These are phyloP conservation scores for Saccharomycopsis capsularis DNA, from an alignment of 805 yeast genomes.

Conservation along the genomic window DNA sequence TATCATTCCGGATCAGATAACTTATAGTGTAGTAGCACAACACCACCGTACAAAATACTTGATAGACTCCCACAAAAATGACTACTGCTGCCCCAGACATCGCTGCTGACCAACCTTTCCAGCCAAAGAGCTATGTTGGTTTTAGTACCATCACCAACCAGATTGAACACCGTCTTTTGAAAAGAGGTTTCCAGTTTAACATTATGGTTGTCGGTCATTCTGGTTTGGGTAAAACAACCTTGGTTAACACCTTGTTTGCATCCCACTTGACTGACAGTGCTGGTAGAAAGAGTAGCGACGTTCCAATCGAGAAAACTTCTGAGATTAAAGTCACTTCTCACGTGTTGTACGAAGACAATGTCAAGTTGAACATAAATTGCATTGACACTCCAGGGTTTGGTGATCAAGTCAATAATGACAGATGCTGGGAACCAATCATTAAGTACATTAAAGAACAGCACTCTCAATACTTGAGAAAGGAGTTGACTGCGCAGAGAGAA, in stretches of 20 bases:
- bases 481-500: constrained; percentile 93
- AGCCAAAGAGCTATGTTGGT: constrained; percentile 82
- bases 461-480: constrained; percentile 83
- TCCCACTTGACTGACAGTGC: constrained; percentile 66
- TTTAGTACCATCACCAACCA: constrained; percentile 95
- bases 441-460: constrained; percentile 95
- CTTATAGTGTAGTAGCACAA: no score
- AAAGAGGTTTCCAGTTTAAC: constrained; percentile 91
- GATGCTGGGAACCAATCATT: constrained; percentile 94
- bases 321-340: constrained; percentile 73
- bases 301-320: constrained; percentile 78
- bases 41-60: no score
- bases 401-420: constrained; percentile 90
- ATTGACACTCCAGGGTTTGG: constrained; percentile 99
- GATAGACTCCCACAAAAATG: no score
- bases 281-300: constrained; percentile 62
- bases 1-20: no score
- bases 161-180: constrained; percentile 85
- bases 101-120: constrained; percentile 19
- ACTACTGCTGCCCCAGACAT: not conserved
- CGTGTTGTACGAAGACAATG: constrained; percentile 75
- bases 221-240: constrained; percentile 91
- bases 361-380: constrained; percentile 74
- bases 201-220: constrained; percentile 90
- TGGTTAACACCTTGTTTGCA: constrained; percentile 85